Conservation (phyloP, 495 filamentous ascomycete genomes). For the Thermothielavioides terrestris region DNA sequence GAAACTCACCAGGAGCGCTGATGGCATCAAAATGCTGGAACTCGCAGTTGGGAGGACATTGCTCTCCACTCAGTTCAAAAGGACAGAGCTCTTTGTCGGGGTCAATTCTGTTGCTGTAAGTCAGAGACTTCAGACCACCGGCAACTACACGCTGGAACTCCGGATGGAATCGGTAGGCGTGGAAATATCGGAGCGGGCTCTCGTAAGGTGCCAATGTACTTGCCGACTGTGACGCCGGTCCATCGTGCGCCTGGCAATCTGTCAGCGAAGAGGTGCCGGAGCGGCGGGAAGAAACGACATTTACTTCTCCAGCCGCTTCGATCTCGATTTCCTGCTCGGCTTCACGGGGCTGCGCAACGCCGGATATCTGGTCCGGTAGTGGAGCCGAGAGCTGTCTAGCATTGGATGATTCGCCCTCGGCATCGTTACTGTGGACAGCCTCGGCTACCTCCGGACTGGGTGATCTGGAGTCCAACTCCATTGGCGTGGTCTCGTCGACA, state of each 20-base stretch:
- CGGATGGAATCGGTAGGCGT: conserved; percentile 82
- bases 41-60: conserved; percentile 68
- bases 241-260: conserved; percentile 3
- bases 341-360: conserved; percentile 18
- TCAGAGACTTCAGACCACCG: conserved; percentile 78
- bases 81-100: conserved; percentile 62
- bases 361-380: conserved; percentile 22
- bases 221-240: neutral
- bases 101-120: conserved; percentile 84
- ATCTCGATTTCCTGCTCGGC: conserved; percentile 20
- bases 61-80: conserved; percentile 60
- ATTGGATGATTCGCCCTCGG: neutral
- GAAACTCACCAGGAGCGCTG: conserved; percentile 68
- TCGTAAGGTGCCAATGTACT: conserved; percentile 60
- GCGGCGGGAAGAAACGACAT: conserved; percentile 20
- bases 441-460: conserved; percentile 7
- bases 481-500: conserved; percentile 18
- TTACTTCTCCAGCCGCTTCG: conserved; percentile 28
- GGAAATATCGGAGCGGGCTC: conserved; percentile 75
- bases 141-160: conserved; percentile 57
- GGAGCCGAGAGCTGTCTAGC: neutral
- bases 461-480: conserved; percentile 22
- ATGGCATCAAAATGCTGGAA: conserved; percentile 78
- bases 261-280: conserved; percentile 10
- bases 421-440: neutral